Evolutionary conservation across 768 basidiomycete species (phyloP), one percentile per base, ranked within the genome.

Genomic region (Tylopilus plumbeoviolaceoides): DNA sequence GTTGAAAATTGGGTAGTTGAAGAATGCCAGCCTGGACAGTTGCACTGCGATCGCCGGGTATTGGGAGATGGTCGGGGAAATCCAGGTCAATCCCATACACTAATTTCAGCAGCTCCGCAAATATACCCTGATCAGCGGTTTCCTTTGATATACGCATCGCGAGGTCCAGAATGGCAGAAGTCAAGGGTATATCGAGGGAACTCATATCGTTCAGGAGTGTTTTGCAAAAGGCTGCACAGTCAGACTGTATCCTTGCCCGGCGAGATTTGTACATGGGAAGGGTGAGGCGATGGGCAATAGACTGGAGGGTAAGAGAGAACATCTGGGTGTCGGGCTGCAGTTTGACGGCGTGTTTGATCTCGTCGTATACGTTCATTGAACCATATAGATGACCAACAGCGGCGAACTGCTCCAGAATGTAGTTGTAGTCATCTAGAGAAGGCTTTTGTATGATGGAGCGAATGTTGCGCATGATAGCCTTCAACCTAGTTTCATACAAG

Each of bases 61-160:
- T 56, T 30, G 86, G 82, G 10, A 78, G 70, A 38, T 81, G 75
- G 61, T 93, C 91, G 0, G 89, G 89, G 60, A 84, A 83, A 20
- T 78, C 73, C 44, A 92, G 67, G 69, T 93, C 91, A 51, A 93
- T 78, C 0, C 85, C 89, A 66, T 91, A 93, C 33, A 79, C 82
- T 60, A 79, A 71, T 58, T 78, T 83, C 73, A 91, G 70, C 23
- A 91, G 73, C 25, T 70, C 62, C 47, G 83, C 77, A 63, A 88
- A 87, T 0, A 73, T 72, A 28, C 78, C 72, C 51, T 72, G 63
- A 64, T 87, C 81, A 46, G 79, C 63, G 0, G 81, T 64, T 54
- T 83, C 81, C 69, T 83, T 87, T 59, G 89, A 71, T 56, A 92
- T 78, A 18, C 87, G 83, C 41, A 86, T 70, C 2, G 75, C 75